phyloP scores from a whole-genome alignment of 2,329 filamentous ascomycete species.

The Paecilomyces fulvus region DNA sequence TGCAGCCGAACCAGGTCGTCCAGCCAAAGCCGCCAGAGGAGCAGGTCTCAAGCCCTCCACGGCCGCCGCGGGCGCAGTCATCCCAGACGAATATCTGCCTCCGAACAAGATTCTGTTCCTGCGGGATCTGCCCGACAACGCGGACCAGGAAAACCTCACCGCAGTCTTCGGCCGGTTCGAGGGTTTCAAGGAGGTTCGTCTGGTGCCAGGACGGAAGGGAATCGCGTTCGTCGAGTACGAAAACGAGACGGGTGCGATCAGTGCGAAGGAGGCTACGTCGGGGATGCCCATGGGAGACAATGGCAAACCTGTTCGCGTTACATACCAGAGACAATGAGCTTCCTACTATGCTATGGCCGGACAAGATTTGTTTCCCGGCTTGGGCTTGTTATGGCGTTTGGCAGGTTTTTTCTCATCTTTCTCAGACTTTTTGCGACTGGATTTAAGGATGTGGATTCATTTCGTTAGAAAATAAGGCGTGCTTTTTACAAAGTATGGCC shows the following conservation, averaged over 20 bases:
- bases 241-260: slow-evolving; percentile 77
- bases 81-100: slow-evolving; percentile 96
- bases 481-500: not conserved
- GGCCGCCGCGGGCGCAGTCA: slow-evolving; percentile 58
- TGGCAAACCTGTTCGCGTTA: slow-evolving; percentile 79
- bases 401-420: slow-evolving; percentile 11
- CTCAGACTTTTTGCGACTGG: not conserved
- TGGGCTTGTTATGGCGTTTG: slow-evolving; percentile 19
- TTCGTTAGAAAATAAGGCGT: not conserved
- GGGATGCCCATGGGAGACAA: slow-evolving; percentile 71
- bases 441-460: not conserved
- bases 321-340: slow-evolving; percentile 78
- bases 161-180: slow-evolving; percentile 82
- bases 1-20: slow-evolving; percentile 42
- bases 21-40: slow-evolving; percentile 61
- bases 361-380: slow-evolving; percentile 12
- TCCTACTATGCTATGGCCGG: slow-evolving; percentile 8
- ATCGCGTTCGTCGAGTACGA: slow-evolving; percentile 98
- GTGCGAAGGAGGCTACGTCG: slow-evolving; percentile 85
- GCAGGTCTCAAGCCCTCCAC: slow-evolving; percentile 70
- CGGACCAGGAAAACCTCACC: slow-evolving; percentile 70
- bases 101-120: slow-evolving; percentile 96
- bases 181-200: slow-evolving; percentile 84
- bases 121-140: slow-evolving; percentile 82
- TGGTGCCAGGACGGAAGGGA: slow-evolving; percentile 76